phyloP scores from a whole-genome alignment of 2,329 filamentous ascomycete genomes.

The Neopestalotiopsis clavispora region DNA sequence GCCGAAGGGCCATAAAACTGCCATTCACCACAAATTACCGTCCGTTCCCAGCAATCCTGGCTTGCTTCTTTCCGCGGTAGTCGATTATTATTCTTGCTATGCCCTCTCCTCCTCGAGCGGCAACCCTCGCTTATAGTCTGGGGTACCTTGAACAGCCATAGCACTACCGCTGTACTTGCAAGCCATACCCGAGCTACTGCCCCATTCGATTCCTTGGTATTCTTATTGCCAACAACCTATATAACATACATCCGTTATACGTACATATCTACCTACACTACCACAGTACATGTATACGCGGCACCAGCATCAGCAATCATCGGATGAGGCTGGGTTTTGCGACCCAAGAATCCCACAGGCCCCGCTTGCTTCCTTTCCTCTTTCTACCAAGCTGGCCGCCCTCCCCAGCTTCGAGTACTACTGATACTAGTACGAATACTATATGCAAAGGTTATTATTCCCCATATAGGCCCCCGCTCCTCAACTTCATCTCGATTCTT shows the following conservation, averaged over 20 bases:
- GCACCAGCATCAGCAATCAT: constrained; percentile 37
- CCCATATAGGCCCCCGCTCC: constrained; percentile 25
- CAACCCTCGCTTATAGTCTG: constrained; percentile 24
- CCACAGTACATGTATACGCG: constrained; percentile 35
- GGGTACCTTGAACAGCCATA: constrained; percentile 30
- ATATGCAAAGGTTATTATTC: constrained; percentile 43
- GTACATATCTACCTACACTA: neutral
- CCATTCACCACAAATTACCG: constrained; percentile 36
- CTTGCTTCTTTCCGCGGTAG: constrained; percentile 33
- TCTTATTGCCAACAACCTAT: constrained; percentile 28
- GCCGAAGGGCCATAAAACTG: constrained; percentile 37
- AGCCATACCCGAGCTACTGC: constrained; percentile 19
- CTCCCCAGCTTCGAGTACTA: constrained; percentile 37
- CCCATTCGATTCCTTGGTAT: constrained; percentile 17
- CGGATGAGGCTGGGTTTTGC: constrained; percentile 41
- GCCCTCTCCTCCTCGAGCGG: constrained; percentile 19
- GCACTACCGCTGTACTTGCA: constrained; percentile 33
- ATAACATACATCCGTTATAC: neutral
- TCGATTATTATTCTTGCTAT: constrained; percentile 21
- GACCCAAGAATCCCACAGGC: constrained; percentile 41
- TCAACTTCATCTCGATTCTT: constrained; percentile 11
- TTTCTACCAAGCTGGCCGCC: constrained; percentile 41
- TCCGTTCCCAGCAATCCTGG: constrained; percentile 35
- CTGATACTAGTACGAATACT: constrained; percentile 20
- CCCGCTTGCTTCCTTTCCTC: constrained; percentile 38